phyloP scores from a whole-genome alignment of 805 yeast species.

The Starmerella kuoi region DNA sequence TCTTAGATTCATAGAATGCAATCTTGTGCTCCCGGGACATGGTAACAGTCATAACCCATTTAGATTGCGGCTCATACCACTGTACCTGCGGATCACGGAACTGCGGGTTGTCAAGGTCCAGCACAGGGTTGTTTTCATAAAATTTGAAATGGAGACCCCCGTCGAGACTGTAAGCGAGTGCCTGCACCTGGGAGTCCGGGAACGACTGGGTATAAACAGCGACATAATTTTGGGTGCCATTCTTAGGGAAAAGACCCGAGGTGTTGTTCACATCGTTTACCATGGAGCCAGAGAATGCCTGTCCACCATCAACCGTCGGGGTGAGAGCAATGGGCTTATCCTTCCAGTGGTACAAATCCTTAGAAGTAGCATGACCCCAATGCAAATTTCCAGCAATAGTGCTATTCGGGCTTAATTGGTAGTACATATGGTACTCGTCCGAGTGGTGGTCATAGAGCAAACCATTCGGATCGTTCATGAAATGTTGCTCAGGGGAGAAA shows the following conservation, averaged over 20 bases:
- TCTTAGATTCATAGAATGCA: slow-evolving; percentile 17
- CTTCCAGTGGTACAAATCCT: slow-evolving; percentile 30
- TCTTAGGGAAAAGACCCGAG: slow-evolving; percentile 26
- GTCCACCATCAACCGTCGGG: slow-evolving; percentile 25
- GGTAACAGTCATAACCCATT: slow-evolving; percentile 19
- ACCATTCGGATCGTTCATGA: slow-evolving; percentile 39
- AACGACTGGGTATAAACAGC: slow-evolving; percentile 31
- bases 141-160: slow-evolving; percentile 30
- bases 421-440: slow-evolving; percentile 30
- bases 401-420: slow-evolving; percentile 31
- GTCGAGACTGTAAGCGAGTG: slow-evolving; percentile 30
- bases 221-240: slow-evolving; percentile 28
- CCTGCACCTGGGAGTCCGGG: slow-evolving; percentile 27
- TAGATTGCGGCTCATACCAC: slow-evolving; percentile 11
- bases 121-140: slow-evolving; percentile 28
- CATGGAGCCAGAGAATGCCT: slow-evolving; percentile 32
- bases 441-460: slow-evolving; percentile 28
- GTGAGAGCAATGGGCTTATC: slow-evolving; percentile 28
- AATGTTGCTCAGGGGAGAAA: slow-evolving; percentile 30
- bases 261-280: slow-evolving; percentile 33
- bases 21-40: slow-evolving; percentile 17
- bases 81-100: slow-evolving; percentile 21
- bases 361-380: slow-evolving; percentile 36
- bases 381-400: slow-evolving; percentile 30
- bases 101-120: slow-evolving; percentile 22